phyloP scores from a whole-genome alignment of 257 asterid genomes.

The Penstemon eatonii region DNA sequence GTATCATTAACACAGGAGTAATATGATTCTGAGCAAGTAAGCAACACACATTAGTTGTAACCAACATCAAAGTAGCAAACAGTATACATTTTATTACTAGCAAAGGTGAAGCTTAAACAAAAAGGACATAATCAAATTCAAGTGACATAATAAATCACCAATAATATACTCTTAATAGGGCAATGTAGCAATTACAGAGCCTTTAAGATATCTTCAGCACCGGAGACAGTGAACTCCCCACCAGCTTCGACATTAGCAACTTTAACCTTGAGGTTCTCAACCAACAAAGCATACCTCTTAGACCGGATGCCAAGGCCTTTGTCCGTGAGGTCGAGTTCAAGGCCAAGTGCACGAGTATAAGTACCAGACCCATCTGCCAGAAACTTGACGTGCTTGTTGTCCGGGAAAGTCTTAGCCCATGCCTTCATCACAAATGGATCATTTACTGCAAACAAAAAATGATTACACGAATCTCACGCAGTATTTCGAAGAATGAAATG shows the following conservation, averaged over 20 bases:
- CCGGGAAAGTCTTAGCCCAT: conserved; percentile 87
- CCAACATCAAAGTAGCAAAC: too few species aligned
- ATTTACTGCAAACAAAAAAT: conserved; percentile 54
- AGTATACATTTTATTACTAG: too few species aligned
- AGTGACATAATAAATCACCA: too few species aligned
- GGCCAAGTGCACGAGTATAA: conserved; percentile 75
- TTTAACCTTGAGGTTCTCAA: conserved; percentile 73
- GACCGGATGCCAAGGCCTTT: conserved; percentile 88
- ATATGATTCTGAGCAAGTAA: too few species aligned
- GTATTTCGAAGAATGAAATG: not conserved
- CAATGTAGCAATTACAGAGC: conserved; percentile 49
- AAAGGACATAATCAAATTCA: too few species aligned
- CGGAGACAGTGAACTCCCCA: conserved; percentile 87
- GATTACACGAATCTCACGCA: conserved; percentile 5
- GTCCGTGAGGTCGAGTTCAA: conserved; percentile 81
- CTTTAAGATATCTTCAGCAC: conserved; percentile 85
- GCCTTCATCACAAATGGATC: conserved; percentile 99
- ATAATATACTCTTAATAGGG: too few species aligned
- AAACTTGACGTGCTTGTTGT: conserved; percentile 78
- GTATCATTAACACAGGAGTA: too few species aligned
- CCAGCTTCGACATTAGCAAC: conserved; percentile 82
- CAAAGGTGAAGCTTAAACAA: too few species aligned
- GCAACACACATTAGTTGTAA: too few species aligned
- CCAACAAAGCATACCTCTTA: conserved; percentile 74
- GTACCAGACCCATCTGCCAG: conserved; percentile 82